Evolutionary conservation across 2,329 filamentous ascomycete species (phyloP), one percentile per base, ranked within the genome.

Genomic region (Westerdykella aurantiaca): DNA sequence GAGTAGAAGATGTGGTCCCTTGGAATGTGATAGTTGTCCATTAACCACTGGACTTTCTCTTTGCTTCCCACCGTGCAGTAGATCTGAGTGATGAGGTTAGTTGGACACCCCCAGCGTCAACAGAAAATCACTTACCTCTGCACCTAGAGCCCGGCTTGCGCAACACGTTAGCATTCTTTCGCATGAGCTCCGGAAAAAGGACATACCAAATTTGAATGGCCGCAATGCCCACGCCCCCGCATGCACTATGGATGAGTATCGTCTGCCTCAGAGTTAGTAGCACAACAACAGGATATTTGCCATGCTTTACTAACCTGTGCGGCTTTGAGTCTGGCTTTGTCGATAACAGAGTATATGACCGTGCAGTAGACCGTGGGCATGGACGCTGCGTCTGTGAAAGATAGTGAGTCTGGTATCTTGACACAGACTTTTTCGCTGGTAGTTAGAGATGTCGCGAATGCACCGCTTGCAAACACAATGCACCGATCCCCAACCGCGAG

Each of bases 1-100:
- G 48, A 56, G 46, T 47, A 50, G 46, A 69, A 64, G 41, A 69
- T 67, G 31, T 40, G 55, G 9, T 59, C 49, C 14, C 44, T 43
- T 2, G 52, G 52, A n/a, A 68, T 55, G 21, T 46, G 47, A 35
- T 55, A 60, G 6, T 41, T 47, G 4, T 58, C 46, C n/a, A 49
- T 44, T 3, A 63, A 34, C 13, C 59, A 49, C 12, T 51, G 21
- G 17, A 46, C 50, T 53, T 66, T 68, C 21, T 49, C 52, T n/a
- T 41, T 34, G 29, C 45, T 55, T 7, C 58, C 55, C 13, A 59
- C 61, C 11, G 64, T 66, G 0, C 51, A 55, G 34, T 52, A 65
- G 2, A 66, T 52, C 9, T 61, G 49, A 41, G n/a, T n/a, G n/a
- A n/a, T n/a, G n/a, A n/a, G n/a, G n/a, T n/a, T n/a, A n/a, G n/a